Conservation (phyloP, 2,329 filamentous ascomycete genomes). For the Aspergillus uvarum region DNA sequence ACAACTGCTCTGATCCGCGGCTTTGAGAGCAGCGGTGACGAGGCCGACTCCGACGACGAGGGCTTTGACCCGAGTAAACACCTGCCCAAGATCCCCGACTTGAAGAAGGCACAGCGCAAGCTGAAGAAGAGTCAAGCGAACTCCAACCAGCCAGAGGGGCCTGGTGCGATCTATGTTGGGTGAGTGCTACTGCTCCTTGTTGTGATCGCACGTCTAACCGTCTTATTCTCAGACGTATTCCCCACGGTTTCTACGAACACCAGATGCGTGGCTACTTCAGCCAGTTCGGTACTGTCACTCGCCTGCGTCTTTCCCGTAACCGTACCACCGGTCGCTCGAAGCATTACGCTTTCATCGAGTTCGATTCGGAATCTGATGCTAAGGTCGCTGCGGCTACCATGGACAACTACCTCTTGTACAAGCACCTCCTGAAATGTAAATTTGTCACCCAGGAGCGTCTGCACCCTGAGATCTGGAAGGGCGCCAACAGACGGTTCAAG, state of each 20-base stretch:
- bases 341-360: conserved; percentile 95
- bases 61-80: conserved; percentile 47
- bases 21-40: conserved; percentile 56
- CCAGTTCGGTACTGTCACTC: conserved; percentile 83
- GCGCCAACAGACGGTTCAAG: conserved; percentile 88
- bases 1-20: conserved; percentile 55
- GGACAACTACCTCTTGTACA: conserved; percentile 96
- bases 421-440: conserved; percentile 88
- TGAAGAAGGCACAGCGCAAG: conserved; percentile 50
- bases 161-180: conserved; percentile 85
- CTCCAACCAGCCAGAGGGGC: conserved; percentile 43
- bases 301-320: conserved; percentile 83
- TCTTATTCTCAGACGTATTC: conserved; percentile 61
- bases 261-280: conserved; percentile 92
- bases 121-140: conserved; percentile 53
- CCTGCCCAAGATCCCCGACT: conserved; percentile 45
- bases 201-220: conserved; percentile 17
- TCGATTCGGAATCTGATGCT: conserved; percentile 72
- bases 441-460: conserved; percentile 73
- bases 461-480: conserved; percentile 81
- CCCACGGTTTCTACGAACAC: conserved; percentile 95
- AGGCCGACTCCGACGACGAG: conserved; percentile 50
- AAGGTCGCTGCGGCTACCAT: conserved; percentile 93
- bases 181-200: conserved; percentile 33
- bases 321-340: conserved; percentile 86